These are phyloP conservation scores for Ophiostoma sp. DNA, from an alignment of 2,329 filamentous ascomycete genomes.

Conservation along the genomic window DNA sequence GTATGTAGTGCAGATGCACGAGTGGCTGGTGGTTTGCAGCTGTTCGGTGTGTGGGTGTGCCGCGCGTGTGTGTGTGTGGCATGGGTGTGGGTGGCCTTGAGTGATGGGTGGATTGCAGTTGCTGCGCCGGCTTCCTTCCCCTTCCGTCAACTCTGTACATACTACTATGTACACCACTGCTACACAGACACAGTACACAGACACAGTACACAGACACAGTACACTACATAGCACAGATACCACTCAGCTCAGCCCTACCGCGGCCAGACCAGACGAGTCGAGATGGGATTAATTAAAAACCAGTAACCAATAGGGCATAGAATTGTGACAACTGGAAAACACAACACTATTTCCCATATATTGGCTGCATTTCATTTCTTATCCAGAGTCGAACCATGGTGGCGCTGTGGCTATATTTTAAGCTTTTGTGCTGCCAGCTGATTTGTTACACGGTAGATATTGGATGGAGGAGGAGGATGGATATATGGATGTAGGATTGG, in stretches of 20 bases:
- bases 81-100: not conserved
- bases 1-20: not conserved
- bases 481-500: too few species aligned
- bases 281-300: too few species aligned
- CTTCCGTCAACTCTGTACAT: not conserved
- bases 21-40: not conserved
- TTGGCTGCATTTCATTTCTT: not conserved
- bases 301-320: not conserved
- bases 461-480: not conserved
- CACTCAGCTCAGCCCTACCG: slow-evolving; percentile 6
- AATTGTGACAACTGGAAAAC: not conserved
- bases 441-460: not conserved
- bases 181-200: not conserved
- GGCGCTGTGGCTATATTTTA: slow-evolving; percentile 5
- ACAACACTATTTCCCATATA: not conserved
- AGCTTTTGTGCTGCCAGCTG: slow-evolving; percentile 9
- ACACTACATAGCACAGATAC: too few species aligned
- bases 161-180: not conserved
- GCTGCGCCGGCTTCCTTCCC: not conserved
- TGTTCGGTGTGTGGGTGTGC: not conserved
- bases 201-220: not conserved
- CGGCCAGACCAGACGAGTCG: not conserved
- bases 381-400: not conserved
- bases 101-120: slow-evolving; percentile 1
- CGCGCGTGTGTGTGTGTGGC: not conserved